Percentiles rank a stretch among this genome's conserved stretches.
These are phyloP conservation scores for Bromus sterilis DNA, from an alignment of 176 grass and related monocot genomes.

Conservation along the genomic window DNA sequence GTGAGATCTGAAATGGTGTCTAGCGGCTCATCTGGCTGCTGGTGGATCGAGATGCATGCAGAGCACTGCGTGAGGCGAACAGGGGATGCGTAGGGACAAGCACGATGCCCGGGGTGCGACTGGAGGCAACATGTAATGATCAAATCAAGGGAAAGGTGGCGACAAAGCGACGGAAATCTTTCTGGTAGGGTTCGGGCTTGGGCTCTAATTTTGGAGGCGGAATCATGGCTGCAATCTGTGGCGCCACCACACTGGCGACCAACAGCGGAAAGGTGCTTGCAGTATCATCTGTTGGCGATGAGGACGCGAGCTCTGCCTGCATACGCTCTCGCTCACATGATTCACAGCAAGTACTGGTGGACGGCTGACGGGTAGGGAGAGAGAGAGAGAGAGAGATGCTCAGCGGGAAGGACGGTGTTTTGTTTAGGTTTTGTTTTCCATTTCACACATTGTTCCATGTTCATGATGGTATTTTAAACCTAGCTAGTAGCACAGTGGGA, in stretches of 20 bases:
- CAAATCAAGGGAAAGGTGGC: constrained; percentile 32
- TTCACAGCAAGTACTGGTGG: not conserved
- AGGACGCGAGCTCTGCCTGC: not conserved
- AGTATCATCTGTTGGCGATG: not conserved
- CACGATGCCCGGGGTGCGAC: not conserved
- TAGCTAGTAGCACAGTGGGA: not conserved
- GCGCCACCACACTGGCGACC: not conserved
- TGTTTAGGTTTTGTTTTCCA: not conserved
- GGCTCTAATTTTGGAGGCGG: constrained; percentile 9
- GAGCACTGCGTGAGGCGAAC: no score
- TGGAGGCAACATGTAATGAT: not conserved
- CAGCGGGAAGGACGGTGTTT: not conserved
- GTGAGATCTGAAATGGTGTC: not conserved
- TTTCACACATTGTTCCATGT: not conserved
- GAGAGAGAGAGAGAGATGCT: not conserved
- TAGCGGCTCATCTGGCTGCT: not conserved
- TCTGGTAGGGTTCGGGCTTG: not conserved
- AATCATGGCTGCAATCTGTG: constrained; percentile 38
- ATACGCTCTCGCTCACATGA: constrained; percentile 16
- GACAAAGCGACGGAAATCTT: constrained; percentile 21
- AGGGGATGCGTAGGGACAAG: not conserved
- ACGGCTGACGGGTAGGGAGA: no score
- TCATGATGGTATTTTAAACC: not conserved
- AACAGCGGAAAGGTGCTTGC: not conserved
- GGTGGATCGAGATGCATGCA: no score